Evolutionary conservation across 2,329 filamentous ascomycete genomes (phyloP), one percentile per base, ranked within the genome.

Genomic region (Ophidiomyces ophidiicola): DNA sequence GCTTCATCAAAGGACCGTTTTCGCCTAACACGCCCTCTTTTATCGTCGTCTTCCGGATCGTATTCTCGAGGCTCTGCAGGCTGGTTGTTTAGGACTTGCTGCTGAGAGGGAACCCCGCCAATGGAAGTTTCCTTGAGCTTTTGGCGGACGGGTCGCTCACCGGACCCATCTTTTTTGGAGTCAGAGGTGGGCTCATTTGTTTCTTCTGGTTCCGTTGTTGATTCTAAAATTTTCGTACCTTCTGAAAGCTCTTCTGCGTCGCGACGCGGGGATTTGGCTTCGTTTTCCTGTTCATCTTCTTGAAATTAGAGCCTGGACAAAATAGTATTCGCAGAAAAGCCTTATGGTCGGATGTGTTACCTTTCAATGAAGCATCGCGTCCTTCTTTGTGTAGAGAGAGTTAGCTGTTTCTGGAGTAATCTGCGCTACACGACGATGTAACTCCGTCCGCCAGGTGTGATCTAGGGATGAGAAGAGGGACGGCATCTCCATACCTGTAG

Each of bases 51-150:
- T 8, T 36, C 32, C 6, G 32, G 11, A 2, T 14, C 26, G 15
- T 34, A 30, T 17, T 45, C 42, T 20, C 35, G 43, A 20, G 40
- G 35, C 5, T 34, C 28, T 21, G 48, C 41, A 10, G 29, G 20
- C 19, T 44, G 19, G 20, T 49, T 45, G 50, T 41, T 38, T 44
- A 17, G 42, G 19, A 32, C 29, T 17, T 30, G 12, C 14, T 29
- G 35, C 31, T 24, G 15, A 6, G 32, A 24, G 31, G 35, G n/a
- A 25, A 33, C 24, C 12, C 64, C 59, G 26, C 68, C 68, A 41
- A 78, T 74, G n/a, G 70, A 66, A 3, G 74, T 75, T 50, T 77
- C 70, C 55, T 74, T 70, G 39, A 79, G 59, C 56, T 76, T 72
- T 53, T 77, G 69, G 42, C 74, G 63, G 25, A 76, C 70, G 6